A percentile compares a stretch with the other conserved stretches of the same genome.
Conservation (phyloP, 768 basidiomycete species). For the Termitomyces sp. region DNA sequence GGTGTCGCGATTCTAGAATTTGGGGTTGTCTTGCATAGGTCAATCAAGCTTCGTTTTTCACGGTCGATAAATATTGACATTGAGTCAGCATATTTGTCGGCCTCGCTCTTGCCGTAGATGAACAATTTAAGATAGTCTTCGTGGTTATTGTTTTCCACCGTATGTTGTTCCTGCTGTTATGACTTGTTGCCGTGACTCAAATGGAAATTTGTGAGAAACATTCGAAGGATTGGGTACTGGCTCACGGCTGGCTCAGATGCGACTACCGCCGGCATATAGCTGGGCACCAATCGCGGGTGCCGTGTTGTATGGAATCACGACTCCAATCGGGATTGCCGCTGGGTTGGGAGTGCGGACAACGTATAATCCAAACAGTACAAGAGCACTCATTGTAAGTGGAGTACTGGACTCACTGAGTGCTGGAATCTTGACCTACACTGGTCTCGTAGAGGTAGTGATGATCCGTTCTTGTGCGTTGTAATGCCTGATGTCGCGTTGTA, state of each 20-base stretch:
- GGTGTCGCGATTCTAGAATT: not conserved
- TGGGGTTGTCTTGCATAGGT: not conserved
- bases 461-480: not conserved
- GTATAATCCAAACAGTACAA: not conserved
- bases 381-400: not conserved
- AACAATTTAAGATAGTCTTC: not conserved
- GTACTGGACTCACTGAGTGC: not conserved
- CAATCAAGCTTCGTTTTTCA: not conserved
- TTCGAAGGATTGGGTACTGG: not conserved
- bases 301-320: not conserved
- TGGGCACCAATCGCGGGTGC: not conserved
- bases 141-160: not conserved
- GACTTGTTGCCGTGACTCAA: not conserved
- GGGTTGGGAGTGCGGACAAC: not conserved
- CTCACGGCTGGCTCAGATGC: not conserved
- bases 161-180: not conserved
- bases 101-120: not conserved
- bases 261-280: not conserved
- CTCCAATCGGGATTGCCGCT: not conserved
- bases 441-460: not conserved
- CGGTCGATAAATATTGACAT: not conserved
- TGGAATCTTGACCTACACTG: not conserved
- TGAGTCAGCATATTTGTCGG: not conserved
- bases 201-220: not conserved
- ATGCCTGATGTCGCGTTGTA: not conserved